phyloP scores from a whole-genome alignment of 768 basidiomycete genomes.

The Brasilioporus rufonigricans region DNA sequence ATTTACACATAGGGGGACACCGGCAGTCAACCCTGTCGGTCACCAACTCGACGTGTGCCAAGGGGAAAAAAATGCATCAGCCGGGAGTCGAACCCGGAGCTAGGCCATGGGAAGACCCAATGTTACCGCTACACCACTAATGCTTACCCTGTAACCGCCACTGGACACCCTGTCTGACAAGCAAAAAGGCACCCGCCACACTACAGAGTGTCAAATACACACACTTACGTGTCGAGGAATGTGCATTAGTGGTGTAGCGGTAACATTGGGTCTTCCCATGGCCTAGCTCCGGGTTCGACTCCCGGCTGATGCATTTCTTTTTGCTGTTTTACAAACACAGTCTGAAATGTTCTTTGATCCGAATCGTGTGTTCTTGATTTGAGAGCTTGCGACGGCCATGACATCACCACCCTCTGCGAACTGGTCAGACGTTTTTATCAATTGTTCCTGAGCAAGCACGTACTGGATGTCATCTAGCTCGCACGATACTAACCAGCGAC shows the following conservation, averaged over 20 bases:
- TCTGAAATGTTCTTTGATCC: background rate
- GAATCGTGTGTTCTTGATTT: background rate
- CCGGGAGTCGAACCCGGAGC: conserved; percentile 63
- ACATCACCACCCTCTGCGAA: background rate
- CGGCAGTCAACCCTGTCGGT: background rate
- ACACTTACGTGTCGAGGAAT: no score
- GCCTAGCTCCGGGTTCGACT: conserved; percentile 62
- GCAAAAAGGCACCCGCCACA: no score
- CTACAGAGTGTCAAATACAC: no score
- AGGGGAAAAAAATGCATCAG: conserved; percentile 35
- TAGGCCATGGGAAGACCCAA: conserved; percentile 82
- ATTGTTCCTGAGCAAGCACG: background rate
- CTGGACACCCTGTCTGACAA: no score
- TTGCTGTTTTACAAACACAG: no score
- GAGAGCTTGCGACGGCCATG: background rate
- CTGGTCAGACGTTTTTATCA: no score
- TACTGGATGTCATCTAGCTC: background rate
- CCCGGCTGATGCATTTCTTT: conserved; percentile 46
- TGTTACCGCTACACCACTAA: conserved; percentile 80
- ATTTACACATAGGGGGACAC: background rate
- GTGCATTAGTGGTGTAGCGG: conserved; percentile 65
- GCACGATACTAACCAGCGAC: background rate
- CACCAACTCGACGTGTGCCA: background rate
- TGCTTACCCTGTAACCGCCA: no score
- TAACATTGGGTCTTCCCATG: conserved; percentile 89